A percentile compares a stretch with the other conserved stretches of the same genome.
Evolutionary conservation across 75 land plant genomes (phyloP).

Genomic region (Cryptomeria japonica): DNA sequence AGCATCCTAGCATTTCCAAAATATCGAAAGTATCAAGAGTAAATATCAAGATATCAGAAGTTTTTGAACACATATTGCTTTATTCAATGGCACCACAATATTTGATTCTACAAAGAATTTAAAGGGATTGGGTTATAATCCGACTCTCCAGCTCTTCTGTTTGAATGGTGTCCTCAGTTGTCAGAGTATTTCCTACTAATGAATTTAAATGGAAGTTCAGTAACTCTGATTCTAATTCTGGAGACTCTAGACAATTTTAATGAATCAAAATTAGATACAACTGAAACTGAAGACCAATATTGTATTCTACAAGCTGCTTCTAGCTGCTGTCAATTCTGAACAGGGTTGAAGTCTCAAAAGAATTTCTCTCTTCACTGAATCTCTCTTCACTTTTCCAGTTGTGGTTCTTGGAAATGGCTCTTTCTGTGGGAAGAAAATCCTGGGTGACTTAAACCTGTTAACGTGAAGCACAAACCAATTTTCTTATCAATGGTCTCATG

Average conservation of each 20-base stretch:
- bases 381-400: conserved; percentile 80
- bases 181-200: too few species aligned
- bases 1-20: too few species aligned
- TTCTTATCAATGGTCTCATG: not conserved
- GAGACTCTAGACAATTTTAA: not conserved
- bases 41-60: too few species aligned
- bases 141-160: too few species aligned
- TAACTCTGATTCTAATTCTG: not conserved
- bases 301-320: conserved; percentile 4
- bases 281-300: not conserved
- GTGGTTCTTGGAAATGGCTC: conserved; percentile 69
- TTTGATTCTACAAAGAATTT: too few species aligned
- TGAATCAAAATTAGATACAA: not conserved
- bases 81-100: too few species aligned
- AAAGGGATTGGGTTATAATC: too few species aligned
- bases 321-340: not conserved
- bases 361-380: conserved; percentile 50
- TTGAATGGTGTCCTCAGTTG: too few species aligned
- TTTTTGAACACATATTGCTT: too few species aligned
- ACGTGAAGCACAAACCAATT: not conserved
- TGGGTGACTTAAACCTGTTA: conserved; percentile 88
- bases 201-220: too few species aligned
- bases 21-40: too few species aligned
- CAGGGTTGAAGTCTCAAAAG: conserved; percentile 25
- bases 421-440: conserved; percentile 38